These are phyloP conservation scores for Trametes maxima DNA, from an alignment of 768 basidiomycete genomes.

Conservation along the genomic window DNA sequence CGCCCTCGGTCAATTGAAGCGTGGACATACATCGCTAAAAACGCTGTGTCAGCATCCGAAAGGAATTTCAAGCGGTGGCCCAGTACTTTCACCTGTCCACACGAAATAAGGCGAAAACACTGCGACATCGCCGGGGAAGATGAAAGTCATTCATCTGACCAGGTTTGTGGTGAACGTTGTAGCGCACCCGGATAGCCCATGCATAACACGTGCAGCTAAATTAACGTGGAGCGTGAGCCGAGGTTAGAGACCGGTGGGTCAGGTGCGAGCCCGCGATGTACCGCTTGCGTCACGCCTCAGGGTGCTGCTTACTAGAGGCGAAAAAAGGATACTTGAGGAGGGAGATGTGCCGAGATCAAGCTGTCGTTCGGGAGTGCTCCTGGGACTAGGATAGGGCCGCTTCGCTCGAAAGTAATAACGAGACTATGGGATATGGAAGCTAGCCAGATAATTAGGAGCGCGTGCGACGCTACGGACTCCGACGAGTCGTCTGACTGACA, in stretches of 20 bases:
- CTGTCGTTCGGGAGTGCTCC: not conserved
- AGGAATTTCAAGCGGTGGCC: not conserved
- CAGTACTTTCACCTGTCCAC: not conserved
- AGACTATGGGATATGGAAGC: not conserved
- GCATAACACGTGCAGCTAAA: no score
- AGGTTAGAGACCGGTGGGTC: not conserved
- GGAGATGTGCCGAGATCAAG: constrained; percentile 13
- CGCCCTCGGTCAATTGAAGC: not conserved
- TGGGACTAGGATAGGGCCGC: not conserved
- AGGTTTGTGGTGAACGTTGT: no score
- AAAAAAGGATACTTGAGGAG: not conserved
- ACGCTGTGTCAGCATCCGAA: not conserved
- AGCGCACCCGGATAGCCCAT: no score
- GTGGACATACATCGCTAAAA: not conserved
- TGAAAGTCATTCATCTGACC: no score
- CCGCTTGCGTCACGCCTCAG: not conserved
- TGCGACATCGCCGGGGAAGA: no score
- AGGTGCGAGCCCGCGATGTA: not conserved
- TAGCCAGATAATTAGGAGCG: not conserved
- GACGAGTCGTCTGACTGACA: not conserved
- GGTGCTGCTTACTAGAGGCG: not conserved
- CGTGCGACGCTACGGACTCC: not conserved
- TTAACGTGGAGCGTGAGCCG: no score
- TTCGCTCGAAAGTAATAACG: not conserved
- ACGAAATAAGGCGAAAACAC: not conserved